These are phyloP conservation scores for Neurospora hispaniola DNA, from an alignment of 495 filamentous ascomycete genomes.

Conservation along the genomic window DNA sequence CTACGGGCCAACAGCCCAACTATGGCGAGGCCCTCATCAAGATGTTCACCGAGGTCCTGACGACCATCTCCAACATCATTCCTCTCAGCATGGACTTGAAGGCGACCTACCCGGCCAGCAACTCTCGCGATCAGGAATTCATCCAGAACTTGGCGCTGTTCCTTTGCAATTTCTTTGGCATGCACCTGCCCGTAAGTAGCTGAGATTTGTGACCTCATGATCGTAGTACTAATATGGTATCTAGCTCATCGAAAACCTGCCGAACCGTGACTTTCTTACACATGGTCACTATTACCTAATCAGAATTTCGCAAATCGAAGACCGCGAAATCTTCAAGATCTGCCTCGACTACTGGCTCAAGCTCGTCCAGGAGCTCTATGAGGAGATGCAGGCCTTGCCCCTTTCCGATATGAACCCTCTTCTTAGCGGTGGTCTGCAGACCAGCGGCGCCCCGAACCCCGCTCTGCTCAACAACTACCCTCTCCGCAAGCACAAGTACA, in stretches of 20 bases:
- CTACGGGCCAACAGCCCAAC: conserved; percentile 48
- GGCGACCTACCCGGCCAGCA: conserved; percentile 77
- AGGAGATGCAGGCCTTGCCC: conserved; percentile 94
- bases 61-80: conserved; percentile 79
- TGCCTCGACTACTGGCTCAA: conserved; percentile 99
- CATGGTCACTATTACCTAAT: conserved; percentile 98
- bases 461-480: conserved; percentile 73
- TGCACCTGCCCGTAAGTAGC: conserved; percentile 72
- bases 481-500: conserved; percentile 93
- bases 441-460: conserved; percentile 73
- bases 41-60: conserved; percentile 95
- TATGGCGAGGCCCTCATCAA: conserved; percentile 90
- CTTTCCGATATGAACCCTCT: conserved; percentile 86
- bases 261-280: conserved; percentile 84
- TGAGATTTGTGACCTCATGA: not conserved
- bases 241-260: conserved; percentile 88
- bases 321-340: conserved; percentile 98
- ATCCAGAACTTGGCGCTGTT: conserved; percentile 94
- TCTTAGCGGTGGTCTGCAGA: conserved; percentile 57
- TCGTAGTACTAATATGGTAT: conserved; percentile 14
- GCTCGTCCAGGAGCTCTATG: conserved; percentile 94
- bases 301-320: conserved; percentile 94
- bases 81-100: conserved; percentile 83
- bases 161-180: conserved; percentile 87
- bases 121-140: conserved; percentile 91